These are phyloP conservation scores for Flueggea neowawraea DNA, from an alignment of 441 rosid species.

Conservation along the genomic window DNA sequence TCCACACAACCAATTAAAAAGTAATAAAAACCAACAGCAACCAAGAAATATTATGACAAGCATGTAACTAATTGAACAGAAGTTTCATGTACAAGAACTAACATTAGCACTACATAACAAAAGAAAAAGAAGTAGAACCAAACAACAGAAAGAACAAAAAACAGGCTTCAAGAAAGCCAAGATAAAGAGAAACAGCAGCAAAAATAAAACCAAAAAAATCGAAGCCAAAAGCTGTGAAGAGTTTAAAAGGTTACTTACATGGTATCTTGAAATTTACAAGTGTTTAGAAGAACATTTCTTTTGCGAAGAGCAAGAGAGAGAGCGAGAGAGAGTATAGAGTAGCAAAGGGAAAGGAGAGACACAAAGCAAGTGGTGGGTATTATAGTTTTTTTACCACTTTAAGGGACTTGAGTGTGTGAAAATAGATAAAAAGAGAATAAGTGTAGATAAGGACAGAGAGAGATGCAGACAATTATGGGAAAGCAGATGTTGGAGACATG, in stretches of 20 bases:
- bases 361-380: neutral
- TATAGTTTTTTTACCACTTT: slow-evolving; percentile 20
- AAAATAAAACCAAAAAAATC: slow-evolving; percentile 4
- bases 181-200: neutral
- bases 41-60: too few species aligned
- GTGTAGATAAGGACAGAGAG: slow-evolving; percentile 25
- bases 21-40: too few species aligned
- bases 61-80: too few species aligned
- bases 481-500: slow-evolving; percentile 33
- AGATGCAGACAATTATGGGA: slow-evolving; percentile 30
- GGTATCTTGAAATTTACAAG: slow-evolving; percentile 12
- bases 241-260: slow-evolving; percentile 22
- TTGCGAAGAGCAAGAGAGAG: neutral
- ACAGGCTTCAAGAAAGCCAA: too few species aligned
- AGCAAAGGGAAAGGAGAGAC: slow-evolving; percentile 12
- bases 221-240: slow-evolving; percentile 9
- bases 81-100: too few species aligned
- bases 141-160: too few species aligned
- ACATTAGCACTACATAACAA: too few species aligned
- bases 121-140: too few species aligned
- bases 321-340: too few species aligned
- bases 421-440: slow-evolving; percentile 18
- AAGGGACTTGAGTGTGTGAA: slow-evolving; percentile 11
- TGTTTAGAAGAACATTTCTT: neutral
- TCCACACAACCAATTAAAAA: too few species aligned